Evolutionary conservation across 2,329 filamentous ascomycete genomes (phyloP), one percentile per base, ranked within the genome.

Genomic region (Westerdykella ornata): DNA sequence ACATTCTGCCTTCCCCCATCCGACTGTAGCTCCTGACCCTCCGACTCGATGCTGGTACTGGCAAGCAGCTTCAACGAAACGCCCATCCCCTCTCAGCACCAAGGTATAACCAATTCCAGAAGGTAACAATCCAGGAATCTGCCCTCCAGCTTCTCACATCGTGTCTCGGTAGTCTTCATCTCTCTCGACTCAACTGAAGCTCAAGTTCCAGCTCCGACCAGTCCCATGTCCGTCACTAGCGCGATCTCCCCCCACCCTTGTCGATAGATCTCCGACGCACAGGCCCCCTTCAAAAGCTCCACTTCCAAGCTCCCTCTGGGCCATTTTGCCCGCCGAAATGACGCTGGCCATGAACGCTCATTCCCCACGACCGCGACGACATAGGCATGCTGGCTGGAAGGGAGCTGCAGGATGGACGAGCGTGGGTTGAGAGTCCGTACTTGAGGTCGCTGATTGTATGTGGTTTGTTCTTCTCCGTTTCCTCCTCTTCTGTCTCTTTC

Each of bases 391-490:
- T 57, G 47, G 47, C 54, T 54, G 56, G 56, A 37, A 48, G 59
- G 19, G 54, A 62, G 44, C 30, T 33, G 30, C 30, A 33, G n/a
- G 48, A 45, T 36, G 40, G 52, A 31, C 43, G 46, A 31, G 50
- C 58, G 51, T 67, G 65, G 63, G 53, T 70, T 43, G 68, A 72
- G 42, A 72, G 69, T 46, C 71, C 70, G n/a, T 72, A 71, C 45
- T 42, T 71, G 40, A 65, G 69, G 47, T 72, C 70, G 28, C 60
- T 73, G 22, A 52, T 73, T 43, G 71, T 73, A 68, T 46, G 60
- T 53, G 8, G 16, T 3, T 9, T 15, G 3, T 14, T 7, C 12
- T 26, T 26, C 15, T 37, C 17, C 38, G 35, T 26, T 34, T 22
- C 20, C 30, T 16, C 30, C 16, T 30, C 15, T 17, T 33, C 30